Evolutionary conservation across 345 rosid species (phyloP).

Genomic region (Linum tenue): DNA sequence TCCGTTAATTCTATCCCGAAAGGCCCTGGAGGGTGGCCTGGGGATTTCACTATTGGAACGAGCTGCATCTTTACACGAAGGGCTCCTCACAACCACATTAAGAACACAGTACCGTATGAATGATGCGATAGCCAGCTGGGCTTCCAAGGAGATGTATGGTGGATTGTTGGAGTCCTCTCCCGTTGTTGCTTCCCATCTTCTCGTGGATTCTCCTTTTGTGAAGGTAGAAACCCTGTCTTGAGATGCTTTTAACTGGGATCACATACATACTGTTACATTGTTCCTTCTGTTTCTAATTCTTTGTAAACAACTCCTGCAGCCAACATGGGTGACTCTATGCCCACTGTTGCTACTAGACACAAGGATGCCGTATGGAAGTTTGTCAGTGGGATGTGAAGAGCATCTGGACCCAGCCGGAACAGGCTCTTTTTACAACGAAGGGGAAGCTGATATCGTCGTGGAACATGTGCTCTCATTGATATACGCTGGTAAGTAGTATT

Average conservation of each 20-base stretch:
- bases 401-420: slow-evolving; percentile 97
- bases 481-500: slow-evolving; percentile 48
- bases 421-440: slow-evolving; percentile 90
- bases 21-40: slow-evolving; percentile 84
- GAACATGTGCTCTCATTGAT: slow-evolving; percentile 72
- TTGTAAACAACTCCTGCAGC: slow-evolving; percentile 35
- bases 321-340: slow-evolving; percentile 84
- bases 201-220: slow-evolving; percentile 79
- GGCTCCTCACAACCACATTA: slow-evolving; percentile 57
- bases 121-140: slow-evolving; percentile 92
- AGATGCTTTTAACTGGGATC: slow-evolving; percentile 9
- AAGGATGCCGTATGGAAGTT: slow-evolving; percentile 89
- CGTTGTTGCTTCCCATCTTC: slow-evolving; percentile 71
- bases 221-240: slow-evolving; percentile 46
- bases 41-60: slow-evolving; percentile 82
- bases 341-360: slow-evolving; percentile 93
- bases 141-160: slow-evolving; percentile 94
- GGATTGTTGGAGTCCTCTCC: slow-evolving; percentile 70
- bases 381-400: slow-evolving; percentile 84
- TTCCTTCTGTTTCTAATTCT: neutral
- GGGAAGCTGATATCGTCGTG: slow-evolving; percentile 91
- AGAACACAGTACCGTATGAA: slow-evolving; percentile 91
- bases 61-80: slow-evolving; percentile 67
- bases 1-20: slow-evolving; percentile 80
- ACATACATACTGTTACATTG: neutral